Percentiles rank a stretch among this genome's conserved stretches.
phyloP scores from a whole-genome alignment of 345 rosid genomes.

The Sisymbrium irio region DNA sequence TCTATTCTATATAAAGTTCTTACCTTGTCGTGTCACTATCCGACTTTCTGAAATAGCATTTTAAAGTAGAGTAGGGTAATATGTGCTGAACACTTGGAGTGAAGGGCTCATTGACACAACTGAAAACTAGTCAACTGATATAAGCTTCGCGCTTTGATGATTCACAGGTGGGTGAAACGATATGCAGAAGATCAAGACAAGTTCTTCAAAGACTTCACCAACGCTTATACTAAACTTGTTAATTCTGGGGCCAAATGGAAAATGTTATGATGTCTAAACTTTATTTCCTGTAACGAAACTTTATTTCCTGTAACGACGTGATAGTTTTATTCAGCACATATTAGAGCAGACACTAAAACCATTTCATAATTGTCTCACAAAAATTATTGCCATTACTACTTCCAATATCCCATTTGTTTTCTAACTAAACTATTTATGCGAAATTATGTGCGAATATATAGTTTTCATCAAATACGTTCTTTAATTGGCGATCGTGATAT shows the following conservation, averaged over 20 bases:
- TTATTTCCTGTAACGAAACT: too few relatives aligned
- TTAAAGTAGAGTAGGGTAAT: not conserved
- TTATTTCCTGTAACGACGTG: not conserved
- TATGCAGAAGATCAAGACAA: slow-evolving; percentile 61
- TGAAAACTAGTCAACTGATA: slow-evolving; percentile 14
- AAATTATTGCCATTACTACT: not conserved
- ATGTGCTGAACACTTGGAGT: not conserved
- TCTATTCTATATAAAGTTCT: not conserved
- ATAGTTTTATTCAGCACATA: not conserved
- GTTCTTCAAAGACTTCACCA: slow-evolving; percentile 77
- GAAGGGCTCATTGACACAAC: not conserved
- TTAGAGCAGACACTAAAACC: not conserved
- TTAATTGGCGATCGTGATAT: not conserved
- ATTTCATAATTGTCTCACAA: not conserved
- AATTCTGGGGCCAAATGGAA: slow-evolving; percentile 80
- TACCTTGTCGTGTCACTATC: not conserved
- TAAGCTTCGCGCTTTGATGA: slow-evolving; percentile 1
- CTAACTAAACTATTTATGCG: not conserved
- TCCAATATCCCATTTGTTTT: not conserved
- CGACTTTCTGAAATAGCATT: not conserved
- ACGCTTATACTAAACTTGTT: slow-evolving; percentile 69
- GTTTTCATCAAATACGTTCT: not conserved
- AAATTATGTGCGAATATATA: not conserved
- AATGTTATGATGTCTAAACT: slow-evolving; percentile 31
- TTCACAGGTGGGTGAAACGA: slow-evolving; percentile 65